phyloP scores from a whole-genome alignment of 129 eudicot genomes.

The Apium graveolens region DNA sequence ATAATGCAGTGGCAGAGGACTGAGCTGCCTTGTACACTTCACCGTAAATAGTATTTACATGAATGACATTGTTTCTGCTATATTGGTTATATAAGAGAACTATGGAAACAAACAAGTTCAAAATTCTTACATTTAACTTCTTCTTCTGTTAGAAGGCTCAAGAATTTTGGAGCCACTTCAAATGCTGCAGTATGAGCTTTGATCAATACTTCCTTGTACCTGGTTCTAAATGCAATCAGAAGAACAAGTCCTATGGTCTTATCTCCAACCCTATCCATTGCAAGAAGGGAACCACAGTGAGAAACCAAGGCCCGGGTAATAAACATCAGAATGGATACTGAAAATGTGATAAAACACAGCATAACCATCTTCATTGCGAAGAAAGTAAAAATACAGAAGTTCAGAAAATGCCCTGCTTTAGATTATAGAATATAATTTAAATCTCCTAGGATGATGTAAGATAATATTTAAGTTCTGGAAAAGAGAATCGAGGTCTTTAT shows the following conservation, averaged over 20 bases:
- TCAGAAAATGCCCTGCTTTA: not conserved
- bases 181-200: conserved; percentile 77
- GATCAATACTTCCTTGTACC: conserved; percentile 78
- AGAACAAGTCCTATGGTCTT: conserved; percentile 68
- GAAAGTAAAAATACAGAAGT: not conserved
- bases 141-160: conserved; percentile 69
- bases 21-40: conserved; percentile 89
- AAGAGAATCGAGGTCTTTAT: not conserved
- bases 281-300: not conserved
- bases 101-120: not conserved
- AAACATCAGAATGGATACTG: not conserved
- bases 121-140: conserved; percentile 66
- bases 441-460: not conserved
- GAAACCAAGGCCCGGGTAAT: not conserved
- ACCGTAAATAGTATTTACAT: not conserved
- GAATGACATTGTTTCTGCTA: not conserved
- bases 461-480: not conserved
- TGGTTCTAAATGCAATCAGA: conserved; percentile 60
- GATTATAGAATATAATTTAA: not conserved
- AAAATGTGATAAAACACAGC: too few species aligned
- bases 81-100: not conserved
- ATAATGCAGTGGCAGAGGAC: conserved; percentile 66
- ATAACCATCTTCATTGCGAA: not conserved
- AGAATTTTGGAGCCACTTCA: conserved; percentile 48
- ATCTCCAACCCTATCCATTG: conserved; percentile 58